Evolutionary conservation across 2,329 filamentous ascomycete genomes (phyloP).

Genomic region (Polytolypa hystricis): DNA sequence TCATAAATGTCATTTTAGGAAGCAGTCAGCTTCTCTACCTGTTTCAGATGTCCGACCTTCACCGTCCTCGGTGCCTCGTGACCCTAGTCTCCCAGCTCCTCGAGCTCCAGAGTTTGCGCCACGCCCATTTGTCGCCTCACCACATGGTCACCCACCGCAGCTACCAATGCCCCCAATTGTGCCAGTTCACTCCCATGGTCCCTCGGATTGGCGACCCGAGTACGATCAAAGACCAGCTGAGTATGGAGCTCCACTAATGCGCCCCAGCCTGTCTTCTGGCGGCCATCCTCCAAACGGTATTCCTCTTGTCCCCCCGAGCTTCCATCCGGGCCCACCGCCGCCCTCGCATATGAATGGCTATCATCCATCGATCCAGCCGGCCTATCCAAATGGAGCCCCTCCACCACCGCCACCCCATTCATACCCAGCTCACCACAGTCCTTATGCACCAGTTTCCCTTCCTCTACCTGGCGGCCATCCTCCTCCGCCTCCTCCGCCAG

Average conservation of each 20-base stretch:
- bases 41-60: constrained; percentile 20
- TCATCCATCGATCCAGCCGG: constrained; percentile 18
- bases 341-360: constrained; percentile 44
- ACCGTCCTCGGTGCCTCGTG: constrained; percentile 23
- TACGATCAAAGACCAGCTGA: constrained; percentile 26
- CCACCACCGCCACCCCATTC: constrained; percentile 23
- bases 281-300: constrained; percentile 16
- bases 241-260: constrained; percentile 20
- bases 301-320: constrained; percentile 21
- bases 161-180: constrained; percentile 16
- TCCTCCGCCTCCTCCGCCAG: constrained; percentile 20
- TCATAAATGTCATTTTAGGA: constrained; percentile 56
- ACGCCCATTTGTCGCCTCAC: constrained; percentile 20
- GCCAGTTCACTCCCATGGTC: constrained; percentile 18
- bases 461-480: constrained; percentile 22
- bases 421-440: constrained; percentile 27
- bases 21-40: constrained; percentile 23
- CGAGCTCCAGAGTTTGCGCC: constrained; percentile 21
- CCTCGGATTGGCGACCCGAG: constrained; percentile 24
- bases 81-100: constrained; percentile 23
- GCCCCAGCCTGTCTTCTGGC: constrained; percentile 19
- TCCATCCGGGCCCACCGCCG: constrained; percentile 36
- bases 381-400: constrained; percentile 22
- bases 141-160: constrained; percentile 13
- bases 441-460: constrained; percentile 25